Percentiles rank a stretch among this genome's conserved stretches.
phyloP scores from a whole-genome alignment of 208 protist genomes.

The Leishmania amazonensis region DNA sequence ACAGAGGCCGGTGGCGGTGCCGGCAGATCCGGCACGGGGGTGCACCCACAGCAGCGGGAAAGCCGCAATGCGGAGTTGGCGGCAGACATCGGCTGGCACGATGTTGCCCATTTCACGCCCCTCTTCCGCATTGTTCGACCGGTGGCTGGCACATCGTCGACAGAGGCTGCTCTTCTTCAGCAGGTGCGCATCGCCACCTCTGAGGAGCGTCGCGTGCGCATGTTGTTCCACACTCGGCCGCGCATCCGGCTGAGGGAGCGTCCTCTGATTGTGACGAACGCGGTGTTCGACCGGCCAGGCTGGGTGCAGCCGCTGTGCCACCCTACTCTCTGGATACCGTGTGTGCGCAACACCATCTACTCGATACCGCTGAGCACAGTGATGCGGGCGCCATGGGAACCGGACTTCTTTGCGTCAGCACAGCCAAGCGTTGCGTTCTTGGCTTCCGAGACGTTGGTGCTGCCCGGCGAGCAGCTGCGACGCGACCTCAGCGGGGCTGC shows the following conservation, averaged over 20 bases:
- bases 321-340: conserved; percentile 14
- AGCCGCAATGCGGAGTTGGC: conserved; percentile 1
- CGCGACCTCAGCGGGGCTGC: neutral
- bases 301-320: conserved; percentile 44
- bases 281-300: conserved; percentile 38
- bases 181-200: conserved; percentile 25
- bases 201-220: conserved; percentile 38
- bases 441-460: neutral
- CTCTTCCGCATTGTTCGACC: neutral
- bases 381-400: conserved; percentile 18
- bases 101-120: neutral
- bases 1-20: neutral
- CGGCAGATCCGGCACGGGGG: neutral
- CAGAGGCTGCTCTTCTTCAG: neutral
- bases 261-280: conserved; percentile 29
- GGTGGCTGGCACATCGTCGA: neutral
- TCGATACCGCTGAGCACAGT: conserved; percentile 7
- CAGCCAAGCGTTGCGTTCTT: conserved; percentile 14
- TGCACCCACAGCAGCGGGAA: neutral
- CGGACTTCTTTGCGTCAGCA: conserved; percentile 1
- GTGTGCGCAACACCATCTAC: conserved; percentile 25
- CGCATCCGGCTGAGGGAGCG: conserved; percentile 24
- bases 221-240: conserved; percentile 42
- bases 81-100: neutral
- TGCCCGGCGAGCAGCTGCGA: neutral